Conservation (phyloP, 164 flowering plant species). For the Dillenia turbinata region DNA sequence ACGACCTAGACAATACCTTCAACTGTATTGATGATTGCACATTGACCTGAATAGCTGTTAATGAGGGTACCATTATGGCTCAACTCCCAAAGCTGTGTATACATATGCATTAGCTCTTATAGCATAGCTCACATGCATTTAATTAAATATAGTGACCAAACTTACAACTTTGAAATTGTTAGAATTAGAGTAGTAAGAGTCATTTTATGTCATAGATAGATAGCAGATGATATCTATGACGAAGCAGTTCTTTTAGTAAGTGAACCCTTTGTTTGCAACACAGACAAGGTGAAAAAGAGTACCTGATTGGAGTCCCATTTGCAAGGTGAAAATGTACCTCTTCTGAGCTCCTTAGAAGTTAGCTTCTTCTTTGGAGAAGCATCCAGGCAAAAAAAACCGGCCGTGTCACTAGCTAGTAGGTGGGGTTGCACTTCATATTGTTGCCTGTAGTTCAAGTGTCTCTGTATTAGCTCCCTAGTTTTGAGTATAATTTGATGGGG, state of each 20-base stretch:
- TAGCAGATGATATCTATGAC: not conserved
- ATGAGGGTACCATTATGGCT: slow-evolving; percentile 47
- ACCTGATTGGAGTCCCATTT: slow-evolving; percentile 67
- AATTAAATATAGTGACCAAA: not conserved
- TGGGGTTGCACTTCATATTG: slow-evolving; percentile 37
- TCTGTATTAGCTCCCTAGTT: slow-evolving; percentile 27
- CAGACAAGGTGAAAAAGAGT: slow-evolving; percentile 1
- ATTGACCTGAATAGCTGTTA: slow-evolving; percentile 71
- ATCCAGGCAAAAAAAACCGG: slow-evolving; percentile 52
- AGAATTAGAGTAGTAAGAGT: not conserved
- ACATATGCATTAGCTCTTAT: not conserved
- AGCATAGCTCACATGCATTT: slow-evolving; percentile 3
- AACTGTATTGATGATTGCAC: slow-evolving; percentile 43
- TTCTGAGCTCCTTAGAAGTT: slow-evolving; percentile 35
- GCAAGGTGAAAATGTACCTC: slow-evolving; percentile 54
- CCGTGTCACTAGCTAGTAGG: slow-evolving; percentile 27
- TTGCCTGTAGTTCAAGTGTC: slow-evolving; percentile 29
- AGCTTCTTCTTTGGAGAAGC: slow-evolving; percentile 49
- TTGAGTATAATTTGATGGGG: not conserved
- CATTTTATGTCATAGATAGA: not conserved
- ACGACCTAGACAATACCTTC: slow-evolving; percentile 37
- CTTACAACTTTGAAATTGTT: not conserved
- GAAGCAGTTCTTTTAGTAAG: not conserved
- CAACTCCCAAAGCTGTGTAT: slow-evolving; percentile 70
- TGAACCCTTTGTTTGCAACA: not conserved